These are phyloP conservation scores for Agastache rugosa DNA, from an alignment of 257 asterid species.

Conservation along the genomic window DNA sequence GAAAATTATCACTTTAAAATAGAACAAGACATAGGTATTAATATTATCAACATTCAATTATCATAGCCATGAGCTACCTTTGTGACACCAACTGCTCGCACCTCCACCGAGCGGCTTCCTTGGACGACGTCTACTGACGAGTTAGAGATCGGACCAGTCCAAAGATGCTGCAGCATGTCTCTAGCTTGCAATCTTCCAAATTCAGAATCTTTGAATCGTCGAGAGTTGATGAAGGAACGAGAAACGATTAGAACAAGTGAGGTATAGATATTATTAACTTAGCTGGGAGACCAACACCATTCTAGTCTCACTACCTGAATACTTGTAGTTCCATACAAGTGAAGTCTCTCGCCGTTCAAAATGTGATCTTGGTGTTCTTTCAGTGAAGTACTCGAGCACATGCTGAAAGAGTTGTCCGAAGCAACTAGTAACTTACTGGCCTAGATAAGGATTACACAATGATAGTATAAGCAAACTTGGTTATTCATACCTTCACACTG, in stretches of 20 bases:
- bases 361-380: conserved; percentile 95
- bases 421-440: conserved; percentile 35
- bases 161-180: conserved; percentile 98
- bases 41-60: background rate
- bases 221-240: background rate
- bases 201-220: conserved; percentile 63
- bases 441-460: conserved; percentile 20
- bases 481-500: conserved; percentile 68
- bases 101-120: conserved; percentile 94
- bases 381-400: conserved; percentile 94
- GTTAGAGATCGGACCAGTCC: conserved; percentile 98
- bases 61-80: conserved; percentile 58
- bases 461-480: conserved; percentile 27
- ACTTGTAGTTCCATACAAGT: conserved; percentile 95
- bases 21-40: background rate
- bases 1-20: background rate
- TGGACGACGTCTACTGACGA: conserved; percentile 96
- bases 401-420: conserved; percentile 61
- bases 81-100: conserved; percentile 95
- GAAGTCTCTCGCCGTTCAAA: conserved; percentile 90
- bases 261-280: background rate
- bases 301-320: conserved; percentile 67
- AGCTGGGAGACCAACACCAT: background rate
- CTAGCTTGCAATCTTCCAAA: conserved; percentile 98
- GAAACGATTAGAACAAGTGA: conserved; percentile 9